phyloP scores from a whole-genome alignment of 2,329 filamentous ascomycete species.

The Fusarium odoratissimum region DNA sequence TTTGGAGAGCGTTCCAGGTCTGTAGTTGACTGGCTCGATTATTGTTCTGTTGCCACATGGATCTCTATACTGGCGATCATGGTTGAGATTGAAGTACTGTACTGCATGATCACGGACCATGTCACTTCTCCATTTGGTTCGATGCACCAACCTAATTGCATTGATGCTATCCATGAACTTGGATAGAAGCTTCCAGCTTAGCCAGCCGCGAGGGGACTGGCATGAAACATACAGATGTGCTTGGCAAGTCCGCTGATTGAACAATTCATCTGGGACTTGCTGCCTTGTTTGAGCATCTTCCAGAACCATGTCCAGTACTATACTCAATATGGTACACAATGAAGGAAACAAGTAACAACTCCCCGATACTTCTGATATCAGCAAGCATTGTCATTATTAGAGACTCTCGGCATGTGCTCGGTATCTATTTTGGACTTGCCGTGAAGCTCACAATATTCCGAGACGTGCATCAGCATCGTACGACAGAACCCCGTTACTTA shows the following conservation, averaged over 20 bases:
- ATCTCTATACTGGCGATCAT: slow-evolving; percentile 4
- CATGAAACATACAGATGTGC: slow-evolving; percentile 1
- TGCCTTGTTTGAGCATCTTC: background rate
- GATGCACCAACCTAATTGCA: background rate
- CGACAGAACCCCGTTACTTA: background rate
- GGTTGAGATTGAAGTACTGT: background rate
- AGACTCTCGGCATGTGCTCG: background rate
- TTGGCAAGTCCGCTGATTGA: background rate
- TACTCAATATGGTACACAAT: background rate
- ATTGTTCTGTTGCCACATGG: background rate
- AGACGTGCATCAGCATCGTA: background rate
- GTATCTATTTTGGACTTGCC: background rate
- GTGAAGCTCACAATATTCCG: background rate
- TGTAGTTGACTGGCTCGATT: background rate
- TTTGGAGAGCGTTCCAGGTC: background rate
- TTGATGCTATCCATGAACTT: background rate
- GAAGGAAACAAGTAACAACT: background rate
- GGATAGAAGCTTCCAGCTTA: background rate
- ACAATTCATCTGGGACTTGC: background rate
- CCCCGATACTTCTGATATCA: background rate
- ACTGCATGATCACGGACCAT: background rate
- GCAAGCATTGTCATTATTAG: background rate
- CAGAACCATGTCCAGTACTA: background rate
- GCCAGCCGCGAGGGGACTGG: background rate
- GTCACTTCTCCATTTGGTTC: background rate